Base-by-base conservation (phyloP, 169 alveolate genomes). In the Eimeria praecox region DNA sequence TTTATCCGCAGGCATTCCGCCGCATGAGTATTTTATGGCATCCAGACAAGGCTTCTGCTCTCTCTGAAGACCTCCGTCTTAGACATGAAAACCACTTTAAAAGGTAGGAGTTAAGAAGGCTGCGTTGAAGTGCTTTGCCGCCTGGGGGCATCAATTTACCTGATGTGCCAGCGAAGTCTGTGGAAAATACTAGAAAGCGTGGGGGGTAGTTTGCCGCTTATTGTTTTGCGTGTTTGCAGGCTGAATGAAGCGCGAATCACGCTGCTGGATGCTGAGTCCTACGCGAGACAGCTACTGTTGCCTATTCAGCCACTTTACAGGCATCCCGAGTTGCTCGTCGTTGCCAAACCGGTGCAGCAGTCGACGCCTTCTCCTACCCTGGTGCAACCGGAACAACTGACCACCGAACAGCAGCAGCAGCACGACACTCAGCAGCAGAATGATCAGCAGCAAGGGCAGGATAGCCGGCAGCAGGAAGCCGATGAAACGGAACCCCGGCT, bases 171-270 rank as follows among this genome's bases (percentile, higher is more conserved):
- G 59, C 22, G 54, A 59, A 42, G 33, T 49, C 56, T 5, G 78
- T n/a, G 52, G 75, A 38, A 52, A 83, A 3, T 33, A 38, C 77
- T 24, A 56, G 6, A 54, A 83, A n/a, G 88, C 66, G 42, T 10
- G 44, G n/a, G 14, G 42, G 54, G 33, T 30, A 22, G 62, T 18
- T 16, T 77, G 59, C 66, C 24, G 18, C n/a, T 16, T 14, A 38
- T 3, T 18, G 12, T 20, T 22, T 30, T 56, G 64, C 42, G 42
- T 44, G 16, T 22, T 24, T 24, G 10, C 92, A 92, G 95, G 87
- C 91, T 92, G 56, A 92, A 92, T 66, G 95, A 92, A 40, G 95
- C 95, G 59, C 92, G 95, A 30, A 83, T 77, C 38, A 77, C 95
- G n/a, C 86, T 92, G 4, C 85, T 82, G 64, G 92, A 92, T 62